phyloP scores from a whole-genome alignment of 768 basidiomycete genomes.

The Leucosporidium creatinivorum region DNA sequence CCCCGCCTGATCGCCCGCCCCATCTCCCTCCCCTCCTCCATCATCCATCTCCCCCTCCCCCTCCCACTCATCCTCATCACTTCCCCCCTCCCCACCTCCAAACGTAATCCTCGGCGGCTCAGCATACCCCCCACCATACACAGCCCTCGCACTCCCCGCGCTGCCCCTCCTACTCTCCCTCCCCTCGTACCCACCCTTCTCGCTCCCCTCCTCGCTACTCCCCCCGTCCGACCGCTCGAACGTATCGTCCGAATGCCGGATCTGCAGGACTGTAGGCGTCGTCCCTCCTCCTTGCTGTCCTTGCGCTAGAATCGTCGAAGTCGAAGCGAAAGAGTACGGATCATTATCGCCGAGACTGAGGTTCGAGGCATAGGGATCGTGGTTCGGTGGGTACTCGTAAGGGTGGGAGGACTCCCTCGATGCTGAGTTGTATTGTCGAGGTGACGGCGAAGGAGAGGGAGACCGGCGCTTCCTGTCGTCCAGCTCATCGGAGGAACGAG shows the following conservation, averaged over 20 bases:
- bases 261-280: conserved; percentile 11
- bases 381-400: not conserved
- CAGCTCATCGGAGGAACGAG: not conserved
- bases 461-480: not conserved
- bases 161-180: not conserved
- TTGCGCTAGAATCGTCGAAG: not conserved
- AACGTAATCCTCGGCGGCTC: conserved; percentile 9
- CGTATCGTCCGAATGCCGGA: conserved; percentile 30
- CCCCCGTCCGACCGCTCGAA: conserved; percentile 13
- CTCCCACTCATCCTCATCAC: conserved; percentile 34
- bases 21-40: conserved; percentile 15
- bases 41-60: conserved; percentile 38
- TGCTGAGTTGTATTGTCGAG: too few relatives aligned
- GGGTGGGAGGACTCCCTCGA: not conserved
- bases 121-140: conserved; percentile 1
- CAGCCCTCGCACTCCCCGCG: not conserved
- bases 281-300: not conserved
- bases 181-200: not conserved
- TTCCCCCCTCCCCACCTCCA: conserved; percentile 31
- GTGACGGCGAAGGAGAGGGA: not conserved
- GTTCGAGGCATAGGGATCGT: not conserved
- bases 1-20: conserved; percentile 60
- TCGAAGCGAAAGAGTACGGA: not conserved
- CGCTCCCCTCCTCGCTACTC: not conserved
- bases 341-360: not conserved